Evolutionary conservation across 2,329 filamentous ascomycete species (phyloP).

Genomic region (Herpotrichia juniperi): DNA sequence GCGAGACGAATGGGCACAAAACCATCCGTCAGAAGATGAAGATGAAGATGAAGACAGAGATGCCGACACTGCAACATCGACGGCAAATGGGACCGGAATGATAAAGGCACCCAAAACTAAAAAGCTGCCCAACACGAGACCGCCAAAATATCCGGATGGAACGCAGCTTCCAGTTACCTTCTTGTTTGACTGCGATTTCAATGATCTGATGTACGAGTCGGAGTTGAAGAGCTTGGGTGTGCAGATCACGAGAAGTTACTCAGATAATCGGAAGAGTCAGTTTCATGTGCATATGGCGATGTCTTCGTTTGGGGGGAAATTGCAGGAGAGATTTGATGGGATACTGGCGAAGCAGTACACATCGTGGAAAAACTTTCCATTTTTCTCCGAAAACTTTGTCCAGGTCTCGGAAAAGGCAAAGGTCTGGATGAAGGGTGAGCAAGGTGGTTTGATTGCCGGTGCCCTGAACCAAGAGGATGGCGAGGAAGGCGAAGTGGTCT

Average conservation of each 20-base stretch:
- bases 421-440: slow-evolving; percentile 67
- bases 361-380: slow-evolving; percentile 79
- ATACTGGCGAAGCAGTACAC: slow-evolving; percentile 73
- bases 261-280: slow-evolving; percentile 75
- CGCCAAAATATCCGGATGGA: slow-evolving; percentile 25
- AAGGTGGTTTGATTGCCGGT: slow-evolving; percentile 66
- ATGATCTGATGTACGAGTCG: slow-evolving; percentile 84
- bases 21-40: slow-evolving; percentile 27
- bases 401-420: slow-evolving; percentile 70
- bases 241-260: slow-evolving; percentile 88
- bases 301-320: slow-evolving; percentile 74
- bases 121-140: neutral
- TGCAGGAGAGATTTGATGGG: slow-evolving; percentile 81
- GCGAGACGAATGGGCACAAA: slow-evolving; percentile 52
- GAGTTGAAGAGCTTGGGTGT: slow-evolving; percentile 82
- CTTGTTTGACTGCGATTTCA: slow-evolving; percentile 90
- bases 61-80: too few species aligned
- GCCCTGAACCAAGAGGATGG: slow-evolving; percentile 49
- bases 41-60: neutral
- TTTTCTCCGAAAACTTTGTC: slow-evolving; percentile 76
- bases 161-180: slow-evolving; percentile 76
- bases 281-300: slow-evolving; percentile 76
- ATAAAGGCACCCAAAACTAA: neutral
- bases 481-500: slow-evolving; percentile 70
- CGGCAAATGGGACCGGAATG: slow-evolving; percentile 18